phyloP scores from a whole-genome alignment of 2,329 filamentous ascomycete species.

The Fusarium buxicola region DNA sequence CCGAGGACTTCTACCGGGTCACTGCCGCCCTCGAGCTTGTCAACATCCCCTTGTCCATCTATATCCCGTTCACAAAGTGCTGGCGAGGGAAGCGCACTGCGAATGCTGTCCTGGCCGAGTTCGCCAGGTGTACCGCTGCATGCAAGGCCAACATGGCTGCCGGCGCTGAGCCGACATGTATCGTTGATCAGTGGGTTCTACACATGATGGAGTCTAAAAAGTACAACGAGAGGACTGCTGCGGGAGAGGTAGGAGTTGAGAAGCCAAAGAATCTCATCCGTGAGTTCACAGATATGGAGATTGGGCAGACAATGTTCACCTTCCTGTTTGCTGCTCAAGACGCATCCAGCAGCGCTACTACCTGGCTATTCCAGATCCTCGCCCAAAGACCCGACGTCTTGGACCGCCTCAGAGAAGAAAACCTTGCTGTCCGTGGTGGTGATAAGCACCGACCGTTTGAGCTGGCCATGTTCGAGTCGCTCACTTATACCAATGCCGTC shows the following conservation, averaged over 20 bases:
- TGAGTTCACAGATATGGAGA: slow-evolving; percentile 62
- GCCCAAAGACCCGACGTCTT: slow-evolving; percentile 63
- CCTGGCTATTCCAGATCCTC: slow-evolving; percentile 64
- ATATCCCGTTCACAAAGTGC: slow-evolving; percentile 79
- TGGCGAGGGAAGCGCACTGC: slow-evolving; percentile 83
- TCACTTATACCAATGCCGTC: slow-evolving; percentile 64
- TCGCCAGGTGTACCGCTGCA: slow-evolving; percentile 76
- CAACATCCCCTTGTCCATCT: slow-evolving; percentile 77
- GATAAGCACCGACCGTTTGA: slow-evolving; percentile 56
- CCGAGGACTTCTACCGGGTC: slow-evolving; percentile 82
- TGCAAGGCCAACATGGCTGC: slow-evolving; percentile 77
- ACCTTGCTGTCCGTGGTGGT: slow-evolving; percentile 57
- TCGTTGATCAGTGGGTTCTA: slow-evolving; percentile 82
- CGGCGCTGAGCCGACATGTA: slow-evolving; percentile 76
- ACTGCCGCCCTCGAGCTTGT: slow-evolving; percentile 84
- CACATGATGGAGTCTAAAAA: slow-evolving; percentile 77
- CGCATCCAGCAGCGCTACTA: slow-evolving; percentile 64
- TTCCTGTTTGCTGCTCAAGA: slow-evolving; percentile 67
- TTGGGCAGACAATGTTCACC: slow-evolving; percentile 63
- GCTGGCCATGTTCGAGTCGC: slow-evolving; percentile 59
- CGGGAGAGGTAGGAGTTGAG: slow-evolving; percentile 59
- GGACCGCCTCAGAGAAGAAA: slow-evolving; percentile 59
- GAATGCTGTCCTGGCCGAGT: slow-evolving; percentile 77
- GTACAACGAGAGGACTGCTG: slow-evolving; percentile 73
- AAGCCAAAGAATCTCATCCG: slow-evolving; percentile 62